These are phyloP conservation scores for Phellinidium pouzarii DNA, from an alignment of 1,284 basidiomycete genomes.

Conservation along the genomic window DNA sequence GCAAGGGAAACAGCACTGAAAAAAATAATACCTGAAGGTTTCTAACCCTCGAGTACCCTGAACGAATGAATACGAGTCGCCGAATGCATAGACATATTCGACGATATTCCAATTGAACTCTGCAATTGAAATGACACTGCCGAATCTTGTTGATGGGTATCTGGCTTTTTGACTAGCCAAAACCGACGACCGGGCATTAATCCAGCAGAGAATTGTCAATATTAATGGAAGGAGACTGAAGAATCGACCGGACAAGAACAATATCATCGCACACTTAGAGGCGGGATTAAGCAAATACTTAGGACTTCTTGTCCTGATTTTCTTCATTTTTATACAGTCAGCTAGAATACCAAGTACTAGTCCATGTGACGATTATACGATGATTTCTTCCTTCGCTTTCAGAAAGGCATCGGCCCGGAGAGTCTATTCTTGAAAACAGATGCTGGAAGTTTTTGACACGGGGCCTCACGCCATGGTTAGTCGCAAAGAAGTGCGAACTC, in stretches of 20 bases:
- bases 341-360: too few species aligned
- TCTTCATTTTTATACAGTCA: too few species aligned
- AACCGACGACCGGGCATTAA: background rate
- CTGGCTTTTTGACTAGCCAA: background rate
- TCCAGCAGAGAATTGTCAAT: background rate
- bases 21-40: constrained; percentile 38
- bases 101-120: constrained; percentile 36
- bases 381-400: too few species aligned
- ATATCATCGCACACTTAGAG: background rate
- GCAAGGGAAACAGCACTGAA: background rate
- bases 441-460: background rate
- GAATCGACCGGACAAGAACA: background rate
- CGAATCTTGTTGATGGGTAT: constrained; percentile 2
- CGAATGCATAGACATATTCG: constrained; percentile 43
- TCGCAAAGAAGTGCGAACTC: too few species aligned
- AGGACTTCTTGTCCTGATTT: too few species aligned
- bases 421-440: background rate
- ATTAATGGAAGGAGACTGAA: background rate
- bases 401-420: background rate
- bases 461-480: background rate
- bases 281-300: too few species aligned
- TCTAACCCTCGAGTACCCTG: constrained; percentile 40
- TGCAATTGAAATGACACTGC: constrained; percentile 9
- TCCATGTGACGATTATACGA: too few species aligned
- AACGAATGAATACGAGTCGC: constrained; percentile 51